A percentile compares a stretch with the other conserved stretches of the same genome.
These are phyloP conservation scores for Protomyces macrosporus DNA, from an alignment of 1,139 yeast species.

Conservation along the genomic window DNA sequence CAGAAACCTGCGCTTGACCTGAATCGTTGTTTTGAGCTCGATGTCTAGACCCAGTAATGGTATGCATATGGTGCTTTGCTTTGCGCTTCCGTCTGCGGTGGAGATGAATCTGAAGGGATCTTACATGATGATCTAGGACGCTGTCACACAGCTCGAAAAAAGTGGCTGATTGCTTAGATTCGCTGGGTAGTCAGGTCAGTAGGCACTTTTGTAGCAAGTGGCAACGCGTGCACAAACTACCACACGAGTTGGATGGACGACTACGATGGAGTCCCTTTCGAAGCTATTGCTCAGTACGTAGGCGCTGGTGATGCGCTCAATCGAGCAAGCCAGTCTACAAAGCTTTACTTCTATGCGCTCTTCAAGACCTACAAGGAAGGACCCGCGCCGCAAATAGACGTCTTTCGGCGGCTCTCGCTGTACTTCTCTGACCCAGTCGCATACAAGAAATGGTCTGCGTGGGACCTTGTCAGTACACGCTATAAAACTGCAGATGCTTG, in stretches of 20 bases:
- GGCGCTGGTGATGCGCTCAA: background rate
- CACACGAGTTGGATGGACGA: background rate
- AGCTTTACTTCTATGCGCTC: conserved; percentile 11
- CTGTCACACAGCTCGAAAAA: no score
- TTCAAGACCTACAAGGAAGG: conserved; percentile 2
- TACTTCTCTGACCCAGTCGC: background rate
- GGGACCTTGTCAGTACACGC: conserved; percentile 4
- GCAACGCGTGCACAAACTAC: no score
- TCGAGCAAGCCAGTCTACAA: background rate
- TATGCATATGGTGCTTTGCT: no score
- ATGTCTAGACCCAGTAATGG: no score
- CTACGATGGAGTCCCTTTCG: conserved; percentile 1
- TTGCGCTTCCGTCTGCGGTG: no score
- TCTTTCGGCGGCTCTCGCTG: conserved; percentile 4
- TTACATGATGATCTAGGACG: no score
- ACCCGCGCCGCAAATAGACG: background rate
- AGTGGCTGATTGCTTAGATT: no score
- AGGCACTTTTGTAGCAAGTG: no score
- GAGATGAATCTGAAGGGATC: no score
- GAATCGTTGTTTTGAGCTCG: no score
- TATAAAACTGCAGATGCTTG: background rate
- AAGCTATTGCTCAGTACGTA: conserved; percentile 11
- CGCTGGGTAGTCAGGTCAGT: no score
- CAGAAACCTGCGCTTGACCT: no score
- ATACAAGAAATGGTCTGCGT: conserved; percentile 11